Conservation (phyloP, 495 filamentous ascomycete genomes). For the Daldinia vernicosa region DNA sequence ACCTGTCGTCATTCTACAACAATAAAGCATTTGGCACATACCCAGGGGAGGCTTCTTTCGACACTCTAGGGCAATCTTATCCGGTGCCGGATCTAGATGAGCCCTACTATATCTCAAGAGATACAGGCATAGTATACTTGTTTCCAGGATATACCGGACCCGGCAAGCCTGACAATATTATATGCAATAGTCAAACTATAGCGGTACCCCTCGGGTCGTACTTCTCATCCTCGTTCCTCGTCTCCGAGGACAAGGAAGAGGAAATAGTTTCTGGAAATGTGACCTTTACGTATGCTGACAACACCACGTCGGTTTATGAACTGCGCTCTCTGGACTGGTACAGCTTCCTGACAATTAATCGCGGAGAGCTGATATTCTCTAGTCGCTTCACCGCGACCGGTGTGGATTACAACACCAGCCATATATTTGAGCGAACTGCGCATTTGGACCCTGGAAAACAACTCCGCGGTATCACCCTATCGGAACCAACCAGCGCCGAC, state of each 20-base stretch:
- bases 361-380: slow-evolving; percentile 61
- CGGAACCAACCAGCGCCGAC: slow-evolving; percentile 45
- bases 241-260: slow-evolving; percentile 53
- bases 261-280: slow-evolving; percentile 56
- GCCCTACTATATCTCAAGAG: slow-evolving; percentile 51
- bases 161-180: slow-evolving; percentile 53
- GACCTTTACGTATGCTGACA: slow-evolving; percentile 59
- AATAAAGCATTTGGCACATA: slow-evolving; percentile 57
- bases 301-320: slow-evolving; percentile 50
- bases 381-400: slow-evolving; percentile 55
- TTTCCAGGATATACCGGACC: slow-evolving; percentile 59
- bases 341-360: slow-evolving; percentile 58
- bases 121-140: slow-evolving; percentile 55
- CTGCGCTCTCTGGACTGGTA: slow-evolving; percentile 59
- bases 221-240: slow-evolving; percentile 60
- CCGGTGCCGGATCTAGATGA: slow-evolving; percentile 51
- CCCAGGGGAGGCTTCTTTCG: slow-evolving; percentile 55
- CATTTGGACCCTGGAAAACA: slow-evolving; percentile 58
- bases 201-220: slow-evolving; percentile 47
- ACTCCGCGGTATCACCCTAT: slow-evolving; percentile 54
- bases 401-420: slow-evolving; percentile 61
- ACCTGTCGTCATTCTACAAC: slow-evolving; percentile 52
- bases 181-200: slow-evolving; percentile 56
- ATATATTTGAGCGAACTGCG: slow-evolving; percentile 61
- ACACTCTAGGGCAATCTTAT: slow-evolving; percentile 55